A percentile compares a stretch with the other conserved stretches of the same genome.
phyloP scores from a whole-genome alignment of 805 yeast genomes.

The Ogataea methylovora region DNA sequence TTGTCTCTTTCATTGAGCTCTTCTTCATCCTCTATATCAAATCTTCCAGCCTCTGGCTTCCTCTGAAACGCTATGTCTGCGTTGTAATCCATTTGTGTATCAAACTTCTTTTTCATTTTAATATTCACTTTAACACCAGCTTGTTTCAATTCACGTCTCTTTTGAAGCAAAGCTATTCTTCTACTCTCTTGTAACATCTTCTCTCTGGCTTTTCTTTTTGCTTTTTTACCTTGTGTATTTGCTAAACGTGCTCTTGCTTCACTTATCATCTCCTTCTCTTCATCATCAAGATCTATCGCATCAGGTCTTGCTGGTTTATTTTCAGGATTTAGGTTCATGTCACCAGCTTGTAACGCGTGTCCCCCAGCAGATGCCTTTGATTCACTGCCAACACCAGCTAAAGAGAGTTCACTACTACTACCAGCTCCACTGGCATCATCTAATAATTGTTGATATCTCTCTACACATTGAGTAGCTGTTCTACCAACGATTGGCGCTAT shows the following conservation, averaged over 20 bases:
- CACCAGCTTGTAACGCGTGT: constrained; percentile 32
- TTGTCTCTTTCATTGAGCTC: constrained; percentile 29
- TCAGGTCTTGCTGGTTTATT: constrained; percentile 78
- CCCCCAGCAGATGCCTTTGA: constrained; percentile 38
- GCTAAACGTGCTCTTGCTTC: constrained; percentile 91
- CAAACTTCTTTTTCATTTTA: constrained; percentile 43
- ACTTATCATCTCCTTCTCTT: constrained; percentile 85
- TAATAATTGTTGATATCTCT: constrained; percentile 68
- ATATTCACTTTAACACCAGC: constrained; percentile 58
- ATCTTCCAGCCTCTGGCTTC: constrained; percentile 57
- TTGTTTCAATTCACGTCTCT: constrained; percentile 71
- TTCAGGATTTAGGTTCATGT: constrained; percentile 60
- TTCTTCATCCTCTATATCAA: constrained; percentile 60
- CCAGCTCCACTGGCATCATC: constrained; percentile 33
- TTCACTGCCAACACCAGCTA: constrained; percentile 35
- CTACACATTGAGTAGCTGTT: constrained; percentile 82
- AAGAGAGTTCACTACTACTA: constrained; percentile 14
- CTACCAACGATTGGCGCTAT: constrained; percentile 77
- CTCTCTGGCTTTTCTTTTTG: constrained; percentile 84
- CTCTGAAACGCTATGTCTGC: constrained; percentile 78
- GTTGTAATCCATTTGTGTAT: constrained; percentile 70
- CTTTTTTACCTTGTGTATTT: constrained; percentile 91
- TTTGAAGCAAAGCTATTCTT: constrained; percentile 68
- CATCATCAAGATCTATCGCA: constrained; percentile 72
- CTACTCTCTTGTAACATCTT: constrained; percentile 72